phyloP scores from a whole-genome alignment of 108 stramenopile species.

The Ochromonas danica region DNA sequence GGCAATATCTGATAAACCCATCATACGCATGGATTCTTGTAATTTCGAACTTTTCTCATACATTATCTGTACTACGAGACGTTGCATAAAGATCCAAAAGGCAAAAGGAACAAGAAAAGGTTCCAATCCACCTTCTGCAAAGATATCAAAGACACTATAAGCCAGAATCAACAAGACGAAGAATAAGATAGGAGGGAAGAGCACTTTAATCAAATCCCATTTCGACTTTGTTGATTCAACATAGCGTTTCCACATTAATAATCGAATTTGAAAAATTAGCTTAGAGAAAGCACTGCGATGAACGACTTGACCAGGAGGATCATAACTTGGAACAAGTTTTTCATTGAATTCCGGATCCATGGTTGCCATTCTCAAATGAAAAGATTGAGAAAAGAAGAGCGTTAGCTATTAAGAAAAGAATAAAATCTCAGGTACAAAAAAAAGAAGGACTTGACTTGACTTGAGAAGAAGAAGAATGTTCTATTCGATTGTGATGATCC shows the following conservation, averaged over 20 bases:
- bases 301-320: no score
- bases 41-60: background rate
- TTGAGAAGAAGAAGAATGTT: no score
- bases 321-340: no score
- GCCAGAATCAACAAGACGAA: background rate
- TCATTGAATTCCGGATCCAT: no score
- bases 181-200: background rate
- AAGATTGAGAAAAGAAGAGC: no score
- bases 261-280: background rate
- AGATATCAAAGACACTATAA: background rate
- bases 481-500: no score
- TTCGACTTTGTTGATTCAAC: background rate
- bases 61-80: slow-evolving; percentile 11
- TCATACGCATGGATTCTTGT: slow-evolving; percentile 29
- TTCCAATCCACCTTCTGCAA: background rate
- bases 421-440: no score
- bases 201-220: background rate
- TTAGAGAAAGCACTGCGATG: no score
- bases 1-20: background rate
- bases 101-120: slow-evolving; percentile 18
- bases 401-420: no score
- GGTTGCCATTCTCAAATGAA: no score
- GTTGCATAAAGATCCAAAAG: slow-evolving; percentile 21
- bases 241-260: slow-evolving; percentile 13
- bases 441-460: no score